A percentile compares a stretch with the other conserved stretches of the same genome.
These are phyloP conservation scores for Lathyrus tuberosus DNA, from an alignment of 306 rosid species.

Conservation along the genomic window DNA sequence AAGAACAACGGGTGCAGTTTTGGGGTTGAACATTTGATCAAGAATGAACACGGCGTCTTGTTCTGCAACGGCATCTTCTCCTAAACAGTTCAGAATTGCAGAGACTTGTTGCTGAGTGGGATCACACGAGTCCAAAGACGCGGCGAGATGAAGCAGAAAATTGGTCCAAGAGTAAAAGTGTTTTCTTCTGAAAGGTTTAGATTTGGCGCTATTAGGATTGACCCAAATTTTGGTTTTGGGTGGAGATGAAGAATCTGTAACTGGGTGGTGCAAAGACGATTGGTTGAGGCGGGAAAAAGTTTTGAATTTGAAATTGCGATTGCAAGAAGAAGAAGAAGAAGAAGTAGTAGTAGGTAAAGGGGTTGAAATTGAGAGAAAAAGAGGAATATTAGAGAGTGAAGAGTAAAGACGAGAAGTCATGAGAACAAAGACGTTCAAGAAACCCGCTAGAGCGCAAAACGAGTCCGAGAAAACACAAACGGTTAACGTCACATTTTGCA, in stretches of 20 bases:
- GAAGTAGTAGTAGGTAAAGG: slow-evolving; percentile 25
- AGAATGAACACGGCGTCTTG: slow-evolving; percentile 75
- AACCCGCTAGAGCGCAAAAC: too few relatives aligned
- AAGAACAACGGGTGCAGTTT: slow-evolving; percentile 61
- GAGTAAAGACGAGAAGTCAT: too few relatives aligned
- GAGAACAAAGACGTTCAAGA: too few relatives aligned
- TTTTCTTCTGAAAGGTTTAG: slow-evolving; percentile 50
- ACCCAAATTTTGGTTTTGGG: slow-evolving; percentile 63
- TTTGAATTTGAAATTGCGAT: slow-evolving; percentile 38
- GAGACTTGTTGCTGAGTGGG: slow-evolving; percentile 53
- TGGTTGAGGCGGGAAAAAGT: slow-evolving; percentile 1
- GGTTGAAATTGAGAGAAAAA: slow-evolving; percentile 37
- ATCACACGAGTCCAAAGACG: slow-evolving; percentile 56
- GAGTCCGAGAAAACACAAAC: too few relatives aligned
- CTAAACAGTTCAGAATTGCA: slow-evolving; percentile 47
- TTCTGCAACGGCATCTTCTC: slow-evolving; percentile 45
- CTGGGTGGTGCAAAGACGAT: slow-evolving; percentile 40
- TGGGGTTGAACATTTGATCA: slow-evolving; percentile 60
- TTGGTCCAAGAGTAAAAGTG: slow-evolving; percentile 46
- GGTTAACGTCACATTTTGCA: too few relatives aligned
- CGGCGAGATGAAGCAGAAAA: slow-evolving; percentile 52
- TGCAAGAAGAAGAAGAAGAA: slow-evolving; percentile 16
- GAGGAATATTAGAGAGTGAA: neutral
- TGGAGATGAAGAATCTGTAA: slow-evolving; percentile 45
- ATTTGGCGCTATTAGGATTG: slow-evolving; percentile 73